These are phyloP conservation scores for Carex kokanica DNA, from an alignment of 176 grass and related monocot genomes.

Conservation along the genomic window DNA sequence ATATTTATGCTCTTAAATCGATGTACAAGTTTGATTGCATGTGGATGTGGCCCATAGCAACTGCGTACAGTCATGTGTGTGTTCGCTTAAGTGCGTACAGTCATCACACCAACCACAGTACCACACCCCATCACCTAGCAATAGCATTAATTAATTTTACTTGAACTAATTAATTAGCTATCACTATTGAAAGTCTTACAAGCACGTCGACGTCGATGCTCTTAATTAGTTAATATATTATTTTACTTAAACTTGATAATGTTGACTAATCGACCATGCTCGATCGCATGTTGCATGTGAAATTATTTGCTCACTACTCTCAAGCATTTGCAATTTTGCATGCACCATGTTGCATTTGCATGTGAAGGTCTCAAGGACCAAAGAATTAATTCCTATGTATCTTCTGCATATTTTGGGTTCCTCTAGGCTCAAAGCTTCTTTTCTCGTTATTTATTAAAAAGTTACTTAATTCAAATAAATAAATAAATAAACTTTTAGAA, in stretches of 20 bases:
- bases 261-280: background rate
- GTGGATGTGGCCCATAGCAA: background rate
- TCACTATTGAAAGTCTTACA: background rate
- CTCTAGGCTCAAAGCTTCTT: background rate
- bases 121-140: background rate
- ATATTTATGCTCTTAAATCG: background rate
- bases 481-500: too few species aligned
- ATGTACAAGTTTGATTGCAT: background rate
- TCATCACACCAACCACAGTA: too few species aligned
- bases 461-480: too few species aligned
- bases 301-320: too few species aligned
- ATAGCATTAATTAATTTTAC: background rate
- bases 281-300: too few species aligned
- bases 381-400: background rate
- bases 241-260: background rate
- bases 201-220: background rate
- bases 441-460: background rate
- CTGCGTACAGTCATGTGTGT: too few species aligned
- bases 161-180: background rate
- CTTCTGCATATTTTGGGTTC: background rate
- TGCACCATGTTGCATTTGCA: too few species aligned
- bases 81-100: too few species aligned
- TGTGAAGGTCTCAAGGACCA: too few species aligned
- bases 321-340: too few species aligned
- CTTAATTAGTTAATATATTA: background rate